phyloP scores from a whole-genome alignment of 352 stramenopile genomes.

The Globisporangium cystogenes region DNA sequence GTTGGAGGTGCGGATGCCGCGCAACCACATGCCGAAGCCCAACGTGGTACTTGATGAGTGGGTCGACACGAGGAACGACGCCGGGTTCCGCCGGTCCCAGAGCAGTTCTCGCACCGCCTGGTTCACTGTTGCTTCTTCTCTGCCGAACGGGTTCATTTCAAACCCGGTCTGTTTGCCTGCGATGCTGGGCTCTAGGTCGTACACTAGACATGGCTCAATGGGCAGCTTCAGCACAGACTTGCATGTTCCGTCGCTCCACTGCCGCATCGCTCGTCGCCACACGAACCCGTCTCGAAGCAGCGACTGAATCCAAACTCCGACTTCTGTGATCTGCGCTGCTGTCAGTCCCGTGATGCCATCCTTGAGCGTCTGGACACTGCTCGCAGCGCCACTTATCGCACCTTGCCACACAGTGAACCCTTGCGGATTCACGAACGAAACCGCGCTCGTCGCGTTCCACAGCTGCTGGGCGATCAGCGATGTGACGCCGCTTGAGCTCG shows the following conservation, averaged over 20 bases:
- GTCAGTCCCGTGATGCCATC: constrained; percentile 23
- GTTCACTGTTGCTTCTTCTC: constrained; percentile 12
- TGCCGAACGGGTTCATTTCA: constrained; percentile 48
- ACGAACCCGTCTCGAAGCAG: constrained; percentile 43
- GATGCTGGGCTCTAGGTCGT: constrained; percentile 58
- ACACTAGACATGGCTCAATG: constrained; percentile 27
- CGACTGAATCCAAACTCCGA: constrained; percentile 36
- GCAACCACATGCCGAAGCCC: constrained; percentile 43
- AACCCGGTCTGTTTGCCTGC: constrained; percentile 41
- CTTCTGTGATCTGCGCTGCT: constrained; percentile 22
- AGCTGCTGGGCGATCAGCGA: constrained; percentile 25
- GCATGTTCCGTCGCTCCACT: constrained; percentile 65
- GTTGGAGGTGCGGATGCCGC: constrained; percentile 24
- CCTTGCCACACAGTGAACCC: constrained; percentile 51
- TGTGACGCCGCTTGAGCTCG: constrained; percentile 26
- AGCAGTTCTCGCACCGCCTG: constrained; percentile 21
- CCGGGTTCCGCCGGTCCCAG: constrained; percentile 21
- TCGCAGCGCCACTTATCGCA: constrained; percentile 9
- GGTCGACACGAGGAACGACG: constrained; percentile 33
- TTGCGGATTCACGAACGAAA: constrained; percentile 34
- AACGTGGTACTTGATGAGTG: constrained; percentile 22
- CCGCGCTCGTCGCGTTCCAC: constrained; percentile 34
- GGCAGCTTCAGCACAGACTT: constrained; percentile 34
- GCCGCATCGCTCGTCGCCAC: constrained; percentile 37
- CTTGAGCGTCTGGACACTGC: constrained; percentile 15